Conservation (phyloP, 2,329 filamentous ascomycete genomes). For the Pseudogymnoascus sp. region DNA sequence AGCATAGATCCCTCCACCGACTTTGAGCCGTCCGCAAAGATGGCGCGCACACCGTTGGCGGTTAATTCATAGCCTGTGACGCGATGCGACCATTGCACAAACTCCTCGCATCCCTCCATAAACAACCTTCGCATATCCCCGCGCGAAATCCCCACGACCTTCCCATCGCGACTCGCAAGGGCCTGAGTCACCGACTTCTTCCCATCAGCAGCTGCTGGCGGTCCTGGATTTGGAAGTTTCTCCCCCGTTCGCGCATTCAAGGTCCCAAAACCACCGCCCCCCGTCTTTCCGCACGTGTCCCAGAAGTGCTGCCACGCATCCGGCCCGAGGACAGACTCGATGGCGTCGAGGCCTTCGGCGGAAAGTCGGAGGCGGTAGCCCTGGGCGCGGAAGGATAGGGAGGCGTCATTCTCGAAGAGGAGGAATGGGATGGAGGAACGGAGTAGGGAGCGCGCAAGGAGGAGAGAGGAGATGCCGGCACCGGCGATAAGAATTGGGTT, state of each 20-base stretch:
- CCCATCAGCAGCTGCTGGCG: constrained; percentile 16
- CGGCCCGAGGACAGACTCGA: constrained; percentile 50
- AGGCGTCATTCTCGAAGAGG: constrained; percentile 40
- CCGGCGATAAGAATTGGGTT: constrained; percentile 40
- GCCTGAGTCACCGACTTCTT: constrained; percentile 27
- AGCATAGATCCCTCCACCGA: constrained; percentile 54
- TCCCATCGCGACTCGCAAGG: constrained; percentile 48
- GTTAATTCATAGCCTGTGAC: constrained; percentile 55
- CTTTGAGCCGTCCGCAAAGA: constrained; percentile 55
- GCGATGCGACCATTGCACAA: constrained; percentile 49
- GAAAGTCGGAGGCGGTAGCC: constrained; percentile 57
- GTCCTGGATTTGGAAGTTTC: constrained; percentile 27
- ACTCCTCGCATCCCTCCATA: constrained; percentile 48
- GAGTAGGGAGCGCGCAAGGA: constrained; percentile 34
- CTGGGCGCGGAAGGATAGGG: constrained; percentile 51
- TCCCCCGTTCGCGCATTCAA: constrained; percentile 51
- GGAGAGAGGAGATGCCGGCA: constrained; percentile 34
- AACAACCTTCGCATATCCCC: constrained; percentile 59
- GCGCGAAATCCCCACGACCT: constrained; percentile 55
- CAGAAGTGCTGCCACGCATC: constrained; percentile 49
- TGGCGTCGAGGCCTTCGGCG: constrained; percentile 50
- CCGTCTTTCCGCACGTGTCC: constrained; percentile 54
- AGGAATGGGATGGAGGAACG: constrained; percentile 34
- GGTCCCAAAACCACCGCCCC: constrained; percentile 44
- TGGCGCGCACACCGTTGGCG: constrained; percentile 45